Evolutionary conservation across 305 asterid genomes (phyloP).

Genomic region (Fraxinus sp.): DNA sequence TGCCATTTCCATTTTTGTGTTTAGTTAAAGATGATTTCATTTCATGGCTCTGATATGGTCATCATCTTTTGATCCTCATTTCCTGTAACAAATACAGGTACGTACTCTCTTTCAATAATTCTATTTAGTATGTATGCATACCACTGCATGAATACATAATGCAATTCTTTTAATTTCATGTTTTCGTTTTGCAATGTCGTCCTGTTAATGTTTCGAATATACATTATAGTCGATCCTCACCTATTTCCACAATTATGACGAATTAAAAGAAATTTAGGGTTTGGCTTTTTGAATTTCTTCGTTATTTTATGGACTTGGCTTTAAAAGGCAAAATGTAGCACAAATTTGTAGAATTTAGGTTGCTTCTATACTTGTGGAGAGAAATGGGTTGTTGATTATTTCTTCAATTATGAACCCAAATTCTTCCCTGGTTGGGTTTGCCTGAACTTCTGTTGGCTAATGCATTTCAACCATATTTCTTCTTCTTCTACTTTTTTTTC

Average conservation of each 20-base stretch:
- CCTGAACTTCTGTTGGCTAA: not conserved
- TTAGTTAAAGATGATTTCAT: constrained; percentile 15
- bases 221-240: not conserved
- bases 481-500: not conserved
- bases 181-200: not conserved
- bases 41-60: not conserved
- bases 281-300: not conserved
- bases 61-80: constrained; percentile 21
- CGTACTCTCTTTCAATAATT: not conserved
- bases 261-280: constrained; percentile 12
- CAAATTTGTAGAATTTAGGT: not conserved
- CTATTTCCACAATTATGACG: not conserved
- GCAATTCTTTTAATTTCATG: not conserved
- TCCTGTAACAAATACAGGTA: not conserved
- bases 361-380: not conserved
- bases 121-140: not conserved
- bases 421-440: not conserved
- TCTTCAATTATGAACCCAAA: not conserved
- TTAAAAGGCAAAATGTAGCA: not conserved
- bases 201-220: not conserved
- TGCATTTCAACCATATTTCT: not conserved
- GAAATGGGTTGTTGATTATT: constrained; percentile 1
- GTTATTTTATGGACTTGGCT: not conserved
- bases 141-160: not conserved
- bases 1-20: not conserved